These are phyloP conservation scores for Chlorencoelia australis DNA, from an alignment of 2,329 filamentous ascomycete species.

Conservation along the genomic window DNA sequence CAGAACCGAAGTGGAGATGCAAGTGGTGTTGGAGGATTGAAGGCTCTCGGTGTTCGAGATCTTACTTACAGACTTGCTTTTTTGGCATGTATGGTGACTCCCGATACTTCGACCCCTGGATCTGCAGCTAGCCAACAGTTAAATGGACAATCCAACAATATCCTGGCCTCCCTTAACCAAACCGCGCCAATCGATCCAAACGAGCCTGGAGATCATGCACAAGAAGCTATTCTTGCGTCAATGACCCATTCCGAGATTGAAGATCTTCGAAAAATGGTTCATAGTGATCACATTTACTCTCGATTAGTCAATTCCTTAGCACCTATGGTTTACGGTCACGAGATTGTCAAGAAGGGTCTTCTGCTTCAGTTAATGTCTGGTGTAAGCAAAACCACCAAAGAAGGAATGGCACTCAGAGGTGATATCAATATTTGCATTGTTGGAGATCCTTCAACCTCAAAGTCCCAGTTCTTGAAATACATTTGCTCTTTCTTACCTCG, in stretches of 20 bases:
- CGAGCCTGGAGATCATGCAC: constrained; percentile 71
- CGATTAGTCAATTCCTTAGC: constrained; percentile 88
- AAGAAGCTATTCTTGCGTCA: constrained; percentile 76
- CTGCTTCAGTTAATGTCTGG: constrained; percentile 93
- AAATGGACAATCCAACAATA: constrained; percentile 69
- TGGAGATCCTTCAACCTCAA: constrained; percentile 91
- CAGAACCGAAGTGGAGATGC: constrained; percentile 68
- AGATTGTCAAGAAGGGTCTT: constrained; percentile 94
- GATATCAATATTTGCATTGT: constrained; percentile 99
- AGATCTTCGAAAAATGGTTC: constrained; percentile 85
- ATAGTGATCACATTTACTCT: constrained; percentile 90
- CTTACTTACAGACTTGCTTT: constrained; percentile 95
- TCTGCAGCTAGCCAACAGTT: constrained; percentile 59
- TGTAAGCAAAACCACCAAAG: constrained; percentile 81
- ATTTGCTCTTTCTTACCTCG: constrained; percentile 94
- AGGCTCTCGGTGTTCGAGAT: constrained; percentile 87
- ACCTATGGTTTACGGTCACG: constrained; percentile 94
- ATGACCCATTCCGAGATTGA: constrained; percentile 82
- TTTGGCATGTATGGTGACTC: constrained; percentile 89
- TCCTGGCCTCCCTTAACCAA: constrained; percentile 75
- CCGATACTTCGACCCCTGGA: constrained; percentile 73
- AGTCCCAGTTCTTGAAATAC: constrained; percentile 97
- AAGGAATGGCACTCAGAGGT: constrained; percentile 91
- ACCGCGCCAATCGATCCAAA: constrained; percentile 55
- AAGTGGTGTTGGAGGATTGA: constrained; percentile 76